Percentiles rank a stretch among this genome's conserved stretches.
Conservation (phyloP, 192 early-diverging fungal species). For the Pecoramyces ruminantium region DNA sequence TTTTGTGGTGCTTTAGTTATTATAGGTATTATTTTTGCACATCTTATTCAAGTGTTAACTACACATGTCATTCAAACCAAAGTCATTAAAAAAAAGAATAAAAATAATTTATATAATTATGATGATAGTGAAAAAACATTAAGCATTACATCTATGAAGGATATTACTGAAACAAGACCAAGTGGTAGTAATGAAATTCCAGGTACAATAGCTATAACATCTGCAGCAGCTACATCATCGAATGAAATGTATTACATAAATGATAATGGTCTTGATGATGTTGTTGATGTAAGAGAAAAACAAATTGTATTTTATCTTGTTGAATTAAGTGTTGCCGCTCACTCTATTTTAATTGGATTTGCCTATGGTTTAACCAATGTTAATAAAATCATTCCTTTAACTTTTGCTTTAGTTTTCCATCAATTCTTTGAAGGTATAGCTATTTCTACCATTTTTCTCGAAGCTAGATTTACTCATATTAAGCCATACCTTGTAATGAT, state of each 20-base stretch:
- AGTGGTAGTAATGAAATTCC: too few relatives aligned
- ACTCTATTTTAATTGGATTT: slow-evolving; percentile 60
- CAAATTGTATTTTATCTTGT: slow-evolving; percentile 22
- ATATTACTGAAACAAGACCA: not conserved
- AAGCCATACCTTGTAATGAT: slow-evolving; percentile 9
- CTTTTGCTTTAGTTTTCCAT: slow-evolving; percentile 47
- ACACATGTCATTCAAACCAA: not conserved
- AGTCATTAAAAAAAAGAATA: not conserved
- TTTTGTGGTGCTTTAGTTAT: not conserved
- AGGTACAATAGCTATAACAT: too few relatives aligned
- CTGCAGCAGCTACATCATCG: too few relatives aligned
- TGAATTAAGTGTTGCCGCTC: slow-evolving; percentile 57
- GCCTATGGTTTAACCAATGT: slow-evolving; percentile 35
- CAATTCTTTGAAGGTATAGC: slow-evolving; percentile 69
- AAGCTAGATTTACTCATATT: slow-evolving; percentile 30
- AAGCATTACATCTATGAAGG: not conserved
- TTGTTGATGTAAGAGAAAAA: too few relatives aligned
- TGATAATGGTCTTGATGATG: too few relatives aligned
- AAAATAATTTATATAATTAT: too few relatives aligned
- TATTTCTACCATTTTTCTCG: slow-evolving; percentile 14
- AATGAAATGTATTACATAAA: too few relatives aligned
- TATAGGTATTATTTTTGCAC: not conserved
- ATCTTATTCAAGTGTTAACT: not conserved
- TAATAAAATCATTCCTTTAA: slow-evolving; percentile 30
- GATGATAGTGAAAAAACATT: not conserved